Conservation (phyloP, 176 grass and related monocot species). For the Urochloa ruziziensis region DNA sequence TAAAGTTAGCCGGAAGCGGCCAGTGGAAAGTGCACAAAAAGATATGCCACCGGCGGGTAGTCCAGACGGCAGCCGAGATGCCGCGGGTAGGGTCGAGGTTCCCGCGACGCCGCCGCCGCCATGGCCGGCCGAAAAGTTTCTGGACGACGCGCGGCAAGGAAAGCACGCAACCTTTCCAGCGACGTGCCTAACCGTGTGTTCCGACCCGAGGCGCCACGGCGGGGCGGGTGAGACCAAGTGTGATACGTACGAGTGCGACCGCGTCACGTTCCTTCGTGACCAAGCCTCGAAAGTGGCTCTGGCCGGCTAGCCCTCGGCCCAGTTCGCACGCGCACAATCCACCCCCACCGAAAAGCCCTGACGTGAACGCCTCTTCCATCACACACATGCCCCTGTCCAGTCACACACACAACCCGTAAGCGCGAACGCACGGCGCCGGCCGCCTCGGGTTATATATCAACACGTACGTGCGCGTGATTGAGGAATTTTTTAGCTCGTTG, state of each 20-base stretch:
- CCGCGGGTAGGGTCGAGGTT: neutral
- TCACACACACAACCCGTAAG: neutral
- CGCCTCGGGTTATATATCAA: conserved; percentile 15
- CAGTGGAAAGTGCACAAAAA: neutral
- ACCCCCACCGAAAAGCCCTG: neutral
- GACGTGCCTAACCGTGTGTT: conserved; percentile 14
- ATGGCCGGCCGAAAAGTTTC: neutral
- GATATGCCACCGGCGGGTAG: neutral
- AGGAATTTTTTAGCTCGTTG: conserved; percentile 20
- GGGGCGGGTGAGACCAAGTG: neutral
- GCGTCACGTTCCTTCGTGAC: conserved; percentile 45
- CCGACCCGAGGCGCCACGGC: neutral
- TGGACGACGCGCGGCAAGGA: conserved; percentile 23
- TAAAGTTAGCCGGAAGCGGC: neutral
- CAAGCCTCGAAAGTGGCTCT: neutral
- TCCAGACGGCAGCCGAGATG: neutral
- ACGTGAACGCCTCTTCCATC: conserved; percentile 51
- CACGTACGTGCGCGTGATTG: neutral
- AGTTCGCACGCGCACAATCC: conserved; percentile 8
- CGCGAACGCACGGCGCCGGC: neutral
- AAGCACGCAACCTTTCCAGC: neutral
- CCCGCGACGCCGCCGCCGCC: neutral
- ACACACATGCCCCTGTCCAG: neutral
- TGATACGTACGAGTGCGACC: conserved; percentile 15
- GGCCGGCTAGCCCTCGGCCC: neutral